A percentile compares a stretch with the other conserved stretches of the same genome.
phyloP scores from a whole-genome alignment of 2,329 filamentous ascomycete species.

The Xylariaceae sp. region DNA sequence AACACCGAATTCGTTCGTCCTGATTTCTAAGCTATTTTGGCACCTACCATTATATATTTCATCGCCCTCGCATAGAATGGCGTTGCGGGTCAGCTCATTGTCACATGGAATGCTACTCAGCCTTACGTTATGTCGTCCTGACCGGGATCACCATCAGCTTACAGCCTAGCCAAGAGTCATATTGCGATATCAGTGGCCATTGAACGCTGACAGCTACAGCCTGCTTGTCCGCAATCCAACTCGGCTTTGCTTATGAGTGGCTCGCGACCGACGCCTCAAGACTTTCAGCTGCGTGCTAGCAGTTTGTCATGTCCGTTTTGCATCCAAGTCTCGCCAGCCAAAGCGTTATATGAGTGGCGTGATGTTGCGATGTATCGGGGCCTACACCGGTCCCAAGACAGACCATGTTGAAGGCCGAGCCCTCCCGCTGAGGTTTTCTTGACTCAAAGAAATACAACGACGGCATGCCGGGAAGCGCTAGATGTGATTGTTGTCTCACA shows the following conservation, averaged over 20 bases:
- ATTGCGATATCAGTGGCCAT: conserved; percentile 1
- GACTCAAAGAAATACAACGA: too few species aligned
- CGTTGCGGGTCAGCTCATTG: neutral
- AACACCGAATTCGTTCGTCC: neutral
- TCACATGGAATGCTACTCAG: neutral
- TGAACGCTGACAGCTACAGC: conserved; percentile 2
- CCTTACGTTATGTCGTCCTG: conserved; percentile 3
- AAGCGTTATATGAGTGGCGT: too few species aligned
- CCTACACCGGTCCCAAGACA: too few species aligned
- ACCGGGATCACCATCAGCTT: conserved; percentile 13
- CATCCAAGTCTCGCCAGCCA: too few species aligned
- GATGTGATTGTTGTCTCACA: too few species aligned
- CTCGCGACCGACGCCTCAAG: neutral
- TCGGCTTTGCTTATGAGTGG: neutral
- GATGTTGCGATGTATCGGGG: too few species aligned
- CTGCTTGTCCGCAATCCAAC: neutral
- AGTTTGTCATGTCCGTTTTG: neutral
- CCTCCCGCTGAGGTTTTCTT: too few species aligned
- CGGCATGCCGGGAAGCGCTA: too few species aligned
- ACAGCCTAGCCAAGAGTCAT: conserved; percentile 5
- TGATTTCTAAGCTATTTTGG: neutral
- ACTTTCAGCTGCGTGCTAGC: neutral
- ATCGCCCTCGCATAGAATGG: neutral
- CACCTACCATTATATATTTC: conserved; percentile 7
- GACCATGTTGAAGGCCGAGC: too few species aligned